Evolutionary conservation across 2,329 filamentous ascomycete species (phyloP), one percentile per base, ranked within the genome.

Genomic region (Cercospora brassicicola): DNA sequence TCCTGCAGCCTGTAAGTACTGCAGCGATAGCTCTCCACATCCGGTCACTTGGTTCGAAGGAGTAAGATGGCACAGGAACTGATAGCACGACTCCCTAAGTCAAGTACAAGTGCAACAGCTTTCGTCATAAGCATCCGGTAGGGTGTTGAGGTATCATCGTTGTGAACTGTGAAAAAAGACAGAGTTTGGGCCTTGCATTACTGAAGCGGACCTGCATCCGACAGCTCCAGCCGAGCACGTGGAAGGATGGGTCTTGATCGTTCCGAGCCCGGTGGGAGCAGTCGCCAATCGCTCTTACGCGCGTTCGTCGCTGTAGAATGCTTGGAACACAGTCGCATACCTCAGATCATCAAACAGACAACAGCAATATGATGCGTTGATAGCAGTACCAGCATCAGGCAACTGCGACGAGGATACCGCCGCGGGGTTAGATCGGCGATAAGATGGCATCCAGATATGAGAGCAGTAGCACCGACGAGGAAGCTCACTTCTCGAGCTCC

Each of bases 401-500:
- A 31, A 33, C 28, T 36, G 55, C 28, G n/a, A 59, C 55, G 23
- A 55, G 48, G 23, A 59, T 59, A 33, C n/a, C 4, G 28, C 28
- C 55, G 55, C 55, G 55, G 55, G n/a, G 55, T 18, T 59, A 33
- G 55, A 59, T 59, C 55, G 55, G 55, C 55, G 55, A 59, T 59
- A 59, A 59, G 55, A 59, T 59, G 55, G 18, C 28, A 30, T 36
- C 55, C 10, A 28, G 55, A 31, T 33, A 59, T 36, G 55, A 59
- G 28, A 31, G 55, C 55, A 59, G 31, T 56, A 48, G 18, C 39
- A 45, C 62, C 42, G 55, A 68, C 51, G 45, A 64, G 33, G 67
- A 68, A 63, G 67, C 67, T 42, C 62, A 65, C 13, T 53, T 62
- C 57, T 59, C 67, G 66, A 59, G 70, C 68, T 64, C 68, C 59